A percentile compares a stretch with the other conserved stretches of the same genome.
phyloP scores from a whole-genome alignment of 164 flowering plant species.

The Brasenia schreberi region DNA sequence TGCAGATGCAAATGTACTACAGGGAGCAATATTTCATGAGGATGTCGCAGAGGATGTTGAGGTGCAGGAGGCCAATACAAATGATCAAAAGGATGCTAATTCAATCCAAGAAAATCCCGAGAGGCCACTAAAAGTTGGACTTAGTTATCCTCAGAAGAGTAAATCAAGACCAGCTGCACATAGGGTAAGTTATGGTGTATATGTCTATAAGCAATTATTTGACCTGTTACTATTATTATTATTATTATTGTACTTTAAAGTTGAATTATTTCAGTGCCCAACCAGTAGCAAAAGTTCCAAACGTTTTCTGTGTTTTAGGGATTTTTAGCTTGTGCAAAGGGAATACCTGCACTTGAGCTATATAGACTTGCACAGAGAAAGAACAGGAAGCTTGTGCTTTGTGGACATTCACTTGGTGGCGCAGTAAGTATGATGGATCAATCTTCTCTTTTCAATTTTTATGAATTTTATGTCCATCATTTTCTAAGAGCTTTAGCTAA shows the following conservation, averaged over 20 bases:
- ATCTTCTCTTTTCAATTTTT: not conserved
- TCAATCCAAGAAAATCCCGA: slow-evolving; percentile 20
- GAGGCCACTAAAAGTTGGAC: slow-evolving; percentile 29
- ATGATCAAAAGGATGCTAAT: slow-evolving; percentile 12
- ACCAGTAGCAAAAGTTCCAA: not conserved
- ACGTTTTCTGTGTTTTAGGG: slow-evolving; percentile 35
- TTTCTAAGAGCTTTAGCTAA: no score
- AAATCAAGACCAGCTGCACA: slow-evolving; percentile 87
- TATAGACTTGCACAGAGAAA: slow-evolving; percentile 96
- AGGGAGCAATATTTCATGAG: slow-evolving; percentile 92
- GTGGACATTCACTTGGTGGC: slow-evolving; percentile 99
- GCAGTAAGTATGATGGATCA: slow-evolving; percentile 50
- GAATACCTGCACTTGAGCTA: slow-evolving; percentile 95
- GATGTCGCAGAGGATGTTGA: slow-evolving; percentile 43
- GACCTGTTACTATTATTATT: not conserved
- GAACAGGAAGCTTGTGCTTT: slow-evolving; percentile 81
- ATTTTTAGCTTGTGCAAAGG: slow-evolving; percentile 96
- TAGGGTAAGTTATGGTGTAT: slow-evolving; percentile 31
- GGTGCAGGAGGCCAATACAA: slow-evolving; percentile 22
- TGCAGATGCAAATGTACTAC: slow-evolving; percentile 87
- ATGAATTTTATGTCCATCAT: not conserved
- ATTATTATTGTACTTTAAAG: not conserved
- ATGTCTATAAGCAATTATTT: not conserved
- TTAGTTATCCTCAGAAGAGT: slow-evolving; percentile 26
- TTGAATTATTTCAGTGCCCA: not conserved